These are phyloP conservation scores for Colletotrichum ledebouriae DNA, from an alignment of 2,329 filamentous ascomycete species.

Conservation along the genomic window DNA sequence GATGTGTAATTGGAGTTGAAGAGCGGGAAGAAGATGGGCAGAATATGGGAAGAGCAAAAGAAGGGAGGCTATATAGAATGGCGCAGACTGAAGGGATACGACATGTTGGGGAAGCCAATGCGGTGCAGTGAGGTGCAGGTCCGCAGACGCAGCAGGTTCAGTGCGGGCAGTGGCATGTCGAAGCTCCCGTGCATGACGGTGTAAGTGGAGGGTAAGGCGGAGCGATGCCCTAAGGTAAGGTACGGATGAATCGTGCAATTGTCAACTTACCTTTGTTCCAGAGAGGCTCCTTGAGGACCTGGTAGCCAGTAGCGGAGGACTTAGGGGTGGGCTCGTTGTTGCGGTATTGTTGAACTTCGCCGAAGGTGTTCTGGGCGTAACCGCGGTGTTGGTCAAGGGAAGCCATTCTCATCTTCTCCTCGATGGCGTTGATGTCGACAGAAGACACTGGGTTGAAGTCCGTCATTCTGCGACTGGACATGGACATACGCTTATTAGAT, in stretches of 20 bases:
- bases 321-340: conserved; percentile 67
- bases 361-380: conserved; percentile 69
- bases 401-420: conserved; percentile 72
- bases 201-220: conserved; percentile 32
- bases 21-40: conserved; percentile 18
- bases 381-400: conserved; percentile 72
- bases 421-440: conserved; percentile 68
- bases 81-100: conserved; percentile 39
- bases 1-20: conserved; percentile 5
- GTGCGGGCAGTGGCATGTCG: conserved; percentile 27
- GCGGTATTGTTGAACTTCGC: conserved; percentile 66
- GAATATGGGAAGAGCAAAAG: conserved; percentile 17
- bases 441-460: conserved; percentile 68
- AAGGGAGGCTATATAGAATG: conserved; percentile 37
- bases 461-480: conserved; percentile 64
- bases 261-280: conserved; percentile 73
- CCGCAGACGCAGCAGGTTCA: conserved; percentile 25
- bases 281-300: conserved; percentile 71
- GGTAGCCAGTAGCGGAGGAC: conserved; percentile 68
- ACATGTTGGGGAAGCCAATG: conserved; percentile 38
- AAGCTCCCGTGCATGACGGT: conserved; percentile 15
- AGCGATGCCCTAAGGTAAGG: conserved; percentile 11
- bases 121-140: conserved; percentile 32
- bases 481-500: conserved; percentile 65
- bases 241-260: conserved; percentile 20